These are phyloP conservation scores for Puya raimondii DNA, from an alignment of 176 grass and related monocot genomes.

Conservation along the genomic window DNA sequence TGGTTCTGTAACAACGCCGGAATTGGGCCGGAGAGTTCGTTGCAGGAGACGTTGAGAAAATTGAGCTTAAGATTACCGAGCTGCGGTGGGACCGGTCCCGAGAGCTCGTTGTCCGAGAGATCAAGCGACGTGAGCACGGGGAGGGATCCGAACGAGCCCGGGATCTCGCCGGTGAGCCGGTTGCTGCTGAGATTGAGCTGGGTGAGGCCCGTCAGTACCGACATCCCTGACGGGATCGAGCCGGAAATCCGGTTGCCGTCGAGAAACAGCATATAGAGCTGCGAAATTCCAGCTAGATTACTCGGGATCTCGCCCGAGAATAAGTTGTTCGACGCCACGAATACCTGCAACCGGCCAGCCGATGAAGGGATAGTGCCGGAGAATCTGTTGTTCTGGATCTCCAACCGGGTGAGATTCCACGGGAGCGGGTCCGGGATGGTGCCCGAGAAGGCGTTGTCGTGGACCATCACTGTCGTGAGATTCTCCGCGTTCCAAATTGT, in stretches of 20 bases:
- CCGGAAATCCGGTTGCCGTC: constrained; percentile 8
- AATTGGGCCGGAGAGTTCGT: constrained; percentile 29
- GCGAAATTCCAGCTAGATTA: neutral
- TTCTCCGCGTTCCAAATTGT: constrained; percentile 10
- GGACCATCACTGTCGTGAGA: constrained; percentile 1
- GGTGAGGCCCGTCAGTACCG: neutral
- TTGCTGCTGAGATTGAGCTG: constrained; percentile 30
- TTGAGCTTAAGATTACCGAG: neutral
- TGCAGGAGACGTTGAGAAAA: constrained; percentile 25
- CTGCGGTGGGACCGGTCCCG: constrained; percentile 7
- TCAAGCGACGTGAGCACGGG: constrained; percentile 3
- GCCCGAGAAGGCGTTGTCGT: constrained; percentile 6
- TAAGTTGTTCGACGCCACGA: neutral
- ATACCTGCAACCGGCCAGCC: neutral
- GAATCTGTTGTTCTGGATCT: constrained; percentile 14
- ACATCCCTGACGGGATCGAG: constrained; percentile 13
- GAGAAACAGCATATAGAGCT: neutral
- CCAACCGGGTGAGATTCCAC: neutral
- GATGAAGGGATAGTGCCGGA: constrained; percentile 10
- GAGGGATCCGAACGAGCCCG: neutral
- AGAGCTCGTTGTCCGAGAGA: constrained; percentile 29
- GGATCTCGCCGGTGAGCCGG: constrained; percentile 17
- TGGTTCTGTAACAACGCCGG: constrained; percentile 1
- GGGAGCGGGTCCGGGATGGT: constrained; percentile 2
- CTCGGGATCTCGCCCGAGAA: constrained; percentile 8